Conservation (phyloP, 192 early-diverging fungal genomes). For the Backusella morwellensis region DNA sequence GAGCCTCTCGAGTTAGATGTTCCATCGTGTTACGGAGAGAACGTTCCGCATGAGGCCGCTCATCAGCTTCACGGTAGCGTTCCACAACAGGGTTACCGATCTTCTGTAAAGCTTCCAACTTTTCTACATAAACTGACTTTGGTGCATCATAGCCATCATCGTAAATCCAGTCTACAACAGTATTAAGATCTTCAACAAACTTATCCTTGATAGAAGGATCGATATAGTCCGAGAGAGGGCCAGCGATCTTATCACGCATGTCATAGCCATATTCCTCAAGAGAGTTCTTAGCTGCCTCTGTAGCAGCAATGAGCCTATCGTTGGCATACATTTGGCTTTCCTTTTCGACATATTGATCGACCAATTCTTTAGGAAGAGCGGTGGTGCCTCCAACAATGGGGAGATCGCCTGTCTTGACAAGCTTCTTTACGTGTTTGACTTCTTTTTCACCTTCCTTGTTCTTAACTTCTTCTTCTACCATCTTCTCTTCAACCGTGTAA, state of each 20-base stretch:
- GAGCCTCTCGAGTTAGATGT: slow-evolving; percentile 65
- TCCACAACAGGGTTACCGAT: slow-evolving; percentile 77
- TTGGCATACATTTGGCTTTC: slow-evolving; percentile 82
- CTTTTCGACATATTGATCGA: slow-evolving; percentile 65
- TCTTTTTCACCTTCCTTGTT: slow-evolving; percentile 58
- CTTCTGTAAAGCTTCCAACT: slow-evolving; percentile 74
- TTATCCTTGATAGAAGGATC: slow-evolving; percentile 65
- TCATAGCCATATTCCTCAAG: slow-evolving; percentile 99
- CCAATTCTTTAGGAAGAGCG: slow-evolving; percentile 52
- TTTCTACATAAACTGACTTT: slow-evolving; percentile 84
- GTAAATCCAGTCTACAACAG: slow-evolving; percentile 95
- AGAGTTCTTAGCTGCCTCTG: slow-evolving; percentile 88
- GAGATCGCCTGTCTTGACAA: slow-evolving; percentile 83
- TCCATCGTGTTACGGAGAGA: slow-evolving; percentile 76
- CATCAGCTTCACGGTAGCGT: slow-evolving; percentile 80
- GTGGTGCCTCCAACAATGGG: slow-evolving; percentile 61
- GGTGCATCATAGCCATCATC: slow-evolving; percentile 91
- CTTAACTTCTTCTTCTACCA: slow-evolving; percentile 75
- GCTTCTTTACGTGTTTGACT: slow-evolving; percentile 84
- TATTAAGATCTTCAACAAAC: slow-evolving; percentile 67
- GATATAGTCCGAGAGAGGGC: slow-evolving; percentile 69
- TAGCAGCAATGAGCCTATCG: slow-evolving; percentile 90
- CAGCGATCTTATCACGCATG: slow-evolving; percentile 79
- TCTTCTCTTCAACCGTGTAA: slow-evolving; percentile 83
- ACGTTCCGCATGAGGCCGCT: slow-evolving; percentile 79